These are phyloP conservation scores for Eucalyptus erythrocorys DNA, from an alignment of 345 rosid genomes.

Conservation along the genomic window DNA sequence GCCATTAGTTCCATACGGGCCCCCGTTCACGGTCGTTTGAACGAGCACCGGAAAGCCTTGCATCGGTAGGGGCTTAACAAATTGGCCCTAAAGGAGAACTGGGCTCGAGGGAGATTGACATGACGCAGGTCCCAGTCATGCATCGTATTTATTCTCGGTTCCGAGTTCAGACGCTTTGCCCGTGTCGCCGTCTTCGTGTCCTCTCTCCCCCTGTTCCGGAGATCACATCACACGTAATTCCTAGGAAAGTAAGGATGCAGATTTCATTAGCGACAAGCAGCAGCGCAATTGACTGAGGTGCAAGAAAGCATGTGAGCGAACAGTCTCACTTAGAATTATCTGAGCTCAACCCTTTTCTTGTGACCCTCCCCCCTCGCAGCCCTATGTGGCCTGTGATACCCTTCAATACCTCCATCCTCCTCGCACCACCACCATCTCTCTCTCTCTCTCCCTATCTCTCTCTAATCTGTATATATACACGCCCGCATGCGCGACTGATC, in stretches of 20 bases:
- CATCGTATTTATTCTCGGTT: background rate
- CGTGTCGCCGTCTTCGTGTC: background rate
- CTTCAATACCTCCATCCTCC: background rate
- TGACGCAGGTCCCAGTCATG: background rate
- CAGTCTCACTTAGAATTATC: background rate
- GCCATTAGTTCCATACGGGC: background rate
- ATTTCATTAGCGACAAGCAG: background rate
- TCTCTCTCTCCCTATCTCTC: background rate
- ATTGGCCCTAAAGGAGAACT: background rate
- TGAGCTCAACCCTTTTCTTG: background rate
- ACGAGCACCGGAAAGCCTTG: background rate
- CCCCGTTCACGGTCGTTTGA: background rate
- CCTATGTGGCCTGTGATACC: background rate
- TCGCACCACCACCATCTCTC: background rate
- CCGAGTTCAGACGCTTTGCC: background rate
- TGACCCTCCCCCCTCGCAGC: background rate
- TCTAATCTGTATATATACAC: background rate
- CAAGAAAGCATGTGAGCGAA: background rate
- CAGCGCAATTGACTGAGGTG: background rate
- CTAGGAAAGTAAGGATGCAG: background rate
- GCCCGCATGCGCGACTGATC: background rate
- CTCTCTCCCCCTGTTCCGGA: background rate
- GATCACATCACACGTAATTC: background rate
- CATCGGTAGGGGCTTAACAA: background rate
- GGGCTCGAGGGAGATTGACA: background rate